Conservation (phyloP, 352 stramenopile species). For the Phytophthora pistaciae region DNA sequence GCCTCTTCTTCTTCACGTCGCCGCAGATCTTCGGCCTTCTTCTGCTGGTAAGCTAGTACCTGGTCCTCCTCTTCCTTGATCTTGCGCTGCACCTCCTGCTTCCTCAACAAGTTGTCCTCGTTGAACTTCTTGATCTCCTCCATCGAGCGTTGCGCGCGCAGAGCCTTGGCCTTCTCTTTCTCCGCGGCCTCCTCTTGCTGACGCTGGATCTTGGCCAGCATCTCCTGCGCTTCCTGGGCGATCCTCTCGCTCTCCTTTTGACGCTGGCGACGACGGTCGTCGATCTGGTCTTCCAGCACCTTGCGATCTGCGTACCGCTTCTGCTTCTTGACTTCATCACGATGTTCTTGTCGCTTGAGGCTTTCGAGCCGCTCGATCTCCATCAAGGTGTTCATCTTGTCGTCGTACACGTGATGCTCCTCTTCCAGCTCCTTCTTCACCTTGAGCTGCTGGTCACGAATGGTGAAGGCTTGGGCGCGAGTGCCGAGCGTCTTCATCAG, state of each 20-base stretch:
- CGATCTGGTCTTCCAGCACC: constrained; percentile 91
- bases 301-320: constrained; percentile 85
- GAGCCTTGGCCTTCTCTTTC: constrained; percentile 73
- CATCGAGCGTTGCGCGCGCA: constrained; percentile 66
- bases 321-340: constrained; percentile 91
- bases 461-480: constrained; percentile 93
- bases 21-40: constrained; percentile 76
- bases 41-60: constrained; percentile 73
- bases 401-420: constrained; percentile 91
- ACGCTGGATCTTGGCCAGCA: constrained; percentile 87
- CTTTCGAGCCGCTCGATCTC: constrained; percentile 94
- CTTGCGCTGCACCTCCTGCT: constrained; percentile 73
- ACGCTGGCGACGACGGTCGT: constrained; percentile 58
- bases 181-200: constrained; percentile 76
- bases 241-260: constrained; percentile 52
- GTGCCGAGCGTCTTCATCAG: constrained; percentile 93
- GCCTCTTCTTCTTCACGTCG: constrained; percentile 74
- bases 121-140: constrained; percentile 83
- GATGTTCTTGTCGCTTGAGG: constrained; percentile 89
- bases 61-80: constrained; percentile 84
- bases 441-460: constrained; percentile 93
- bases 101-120: constrained; percentile 54
- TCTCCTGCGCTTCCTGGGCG: constrained; percentile 89
- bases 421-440: constrained; percentile 73
- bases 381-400: constrained; percentile 96